phyloP scores from a whole-genome alignment of 1,139 yeast genomes.

The Suhomyces bribrorum region DNA sequence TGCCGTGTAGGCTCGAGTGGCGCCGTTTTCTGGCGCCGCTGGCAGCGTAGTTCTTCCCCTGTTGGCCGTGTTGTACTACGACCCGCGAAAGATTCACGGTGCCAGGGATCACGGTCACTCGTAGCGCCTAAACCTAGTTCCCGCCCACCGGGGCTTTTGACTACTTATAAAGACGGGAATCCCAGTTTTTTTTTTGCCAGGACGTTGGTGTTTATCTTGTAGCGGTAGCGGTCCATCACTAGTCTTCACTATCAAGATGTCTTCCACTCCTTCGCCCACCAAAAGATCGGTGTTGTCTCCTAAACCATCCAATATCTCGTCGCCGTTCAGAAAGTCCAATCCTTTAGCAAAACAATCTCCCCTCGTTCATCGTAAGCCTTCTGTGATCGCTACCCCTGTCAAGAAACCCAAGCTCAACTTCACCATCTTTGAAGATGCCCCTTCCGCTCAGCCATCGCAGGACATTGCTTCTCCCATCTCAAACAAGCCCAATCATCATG shows the following conservation, averaged over 20 bases:
- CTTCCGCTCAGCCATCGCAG: constrained; percentile 1
- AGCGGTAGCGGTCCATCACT: neutral
- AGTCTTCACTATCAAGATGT: constrained; percentile 10
- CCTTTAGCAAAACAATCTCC: constrained; percentile 15
- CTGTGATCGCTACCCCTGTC: constrained; percentile 14
- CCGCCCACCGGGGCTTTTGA: neutral
- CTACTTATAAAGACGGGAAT: neutral
- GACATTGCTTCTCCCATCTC: constrained; percentile 14
- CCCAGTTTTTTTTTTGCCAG: neutral
- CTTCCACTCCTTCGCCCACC: constrained; percentile 33
- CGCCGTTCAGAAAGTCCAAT: constrained; percentile 18
- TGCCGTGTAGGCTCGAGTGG: too few relatives aligned
- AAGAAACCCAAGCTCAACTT: constrained; percentile 28
- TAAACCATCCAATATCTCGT: constrained; percentile 25
- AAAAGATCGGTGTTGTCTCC: constrained; percentile 36
- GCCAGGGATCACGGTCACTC: neutral
- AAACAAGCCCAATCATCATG: constrained; percentile 33
- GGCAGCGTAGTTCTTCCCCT: too few relatives aligned
- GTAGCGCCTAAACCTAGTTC: neutral
- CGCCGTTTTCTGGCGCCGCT: too few relatives aligned
- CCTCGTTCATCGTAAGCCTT: constrained; percentile 4
- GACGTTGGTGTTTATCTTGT: neutral
- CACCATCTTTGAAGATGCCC: constrained; percentile 41
- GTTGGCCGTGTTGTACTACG: too few relatives aligned
- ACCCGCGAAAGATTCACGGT: neutral